phyloP scores from a whole-genome alignment of 2,329 filamentous ascomycete genomes.

The Drechslerella coelobrocha region DNA sequence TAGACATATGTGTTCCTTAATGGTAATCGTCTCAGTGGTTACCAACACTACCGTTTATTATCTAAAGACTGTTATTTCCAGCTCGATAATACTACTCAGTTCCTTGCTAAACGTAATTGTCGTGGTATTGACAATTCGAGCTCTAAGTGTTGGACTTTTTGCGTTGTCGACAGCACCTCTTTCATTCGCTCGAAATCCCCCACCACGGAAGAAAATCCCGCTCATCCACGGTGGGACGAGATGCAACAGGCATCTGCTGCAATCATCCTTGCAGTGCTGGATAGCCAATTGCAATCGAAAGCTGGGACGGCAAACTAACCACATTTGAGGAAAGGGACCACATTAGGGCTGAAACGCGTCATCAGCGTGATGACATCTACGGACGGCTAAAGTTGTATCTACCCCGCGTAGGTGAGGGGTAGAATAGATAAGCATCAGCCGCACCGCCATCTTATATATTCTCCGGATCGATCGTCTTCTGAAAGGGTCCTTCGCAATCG shows the following conservation, averaged over 20 bases:
- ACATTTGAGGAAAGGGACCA: background rate
- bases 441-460: background rate
- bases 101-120: too few species aligned
- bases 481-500: background rate
- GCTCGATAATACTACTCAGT: too few species aligned
- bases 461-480: background rate
- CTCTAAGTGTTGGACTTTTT: constrained; percentile 40
- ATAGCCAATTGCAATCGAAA: constrained; percentile 21
- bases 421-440: constrained; percentile 1
- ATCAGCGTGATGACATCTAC: constrained; percentile 33
- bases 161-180: constrained; percentile 33
- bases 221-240: constrained; percentile 17
- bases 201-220: constrained; percentile 29
- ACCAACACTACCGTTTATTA: too few species aligned
- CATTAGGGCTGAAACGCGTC: constrained; percentile 38
- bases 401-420: constrained; percentile 41
- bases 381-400: constrained; percentile 16
- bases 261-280: constrained; percentile 35
- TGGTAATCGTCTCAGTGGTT: too few species aligned
- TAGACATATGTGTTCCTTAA: too few species aligned
- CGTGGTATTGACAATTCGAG: too few species aligned
- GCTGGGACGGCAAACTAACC: constrained; percentile 7
- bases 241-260: constrained; percentile 22
- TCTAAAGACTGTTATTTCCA: too few species aligned
- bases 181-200: too few species aligned